Conservation (phyloP, 2,329 filamentous ascomycete species). For the Fusarium sp. region DNA sequence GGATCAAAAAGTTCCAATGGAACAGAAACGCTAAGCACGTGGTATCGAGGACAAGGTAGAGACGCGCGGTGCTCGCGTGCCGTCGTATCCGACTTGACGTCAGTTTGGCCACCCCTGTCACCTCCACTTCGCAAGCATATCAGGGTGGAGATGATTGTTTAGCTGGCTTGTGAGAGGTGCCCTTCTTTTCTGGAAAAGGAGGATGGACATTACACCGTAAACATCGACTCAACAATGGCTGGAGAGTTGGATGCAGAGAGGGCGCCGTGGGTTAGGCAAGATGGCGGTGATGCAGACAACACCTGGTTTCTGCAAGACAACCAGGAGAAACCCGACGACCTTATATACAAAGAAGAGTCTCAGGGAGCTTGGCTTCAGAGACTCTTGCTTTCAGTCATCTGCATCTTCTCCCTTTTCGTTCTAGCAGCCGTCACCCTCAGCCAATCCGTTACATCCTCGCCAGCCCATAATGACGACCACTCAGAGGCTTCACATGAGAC, state of each 20-base stretch:
- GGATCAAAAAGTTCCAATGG: constrained; percentile 21
- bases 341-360: neutral
- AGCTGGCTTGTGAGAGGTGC: neutral
- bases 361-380: neutral
- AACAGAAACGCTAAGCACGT: constrained; percentile 22
- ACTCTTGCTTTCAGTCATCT: neutral
- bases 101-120: neutral
- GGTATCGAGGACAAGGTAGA: neutral
- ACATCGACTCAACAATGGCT: neutral
- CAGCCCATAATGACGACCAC: constrained; percentile 3
- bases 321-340: neutral
- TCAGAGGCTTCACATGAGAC: constrained; percentile 4
- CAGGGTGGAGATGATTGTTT: neutral
- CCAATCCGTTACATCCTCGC: neutral
- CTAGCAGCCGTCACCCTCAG: constrained; percentile 38
- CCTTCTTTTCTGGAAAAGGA: neutral
- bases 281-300: neutral
- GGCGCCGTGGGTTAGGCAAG: neutral
- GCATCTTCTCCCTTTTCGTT: constrained; percentile 38
- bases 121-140: neutral
- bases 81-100: constrained; percentile 34
- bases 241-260: neutral
- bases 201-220: neutral
- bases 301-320: neutral
- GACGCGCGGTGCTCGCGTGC: constrained; percentile 25